Evolutionary conservation across 257 asterid species (phyloP).

Genomic region (Rhazya stricta): DNA sequence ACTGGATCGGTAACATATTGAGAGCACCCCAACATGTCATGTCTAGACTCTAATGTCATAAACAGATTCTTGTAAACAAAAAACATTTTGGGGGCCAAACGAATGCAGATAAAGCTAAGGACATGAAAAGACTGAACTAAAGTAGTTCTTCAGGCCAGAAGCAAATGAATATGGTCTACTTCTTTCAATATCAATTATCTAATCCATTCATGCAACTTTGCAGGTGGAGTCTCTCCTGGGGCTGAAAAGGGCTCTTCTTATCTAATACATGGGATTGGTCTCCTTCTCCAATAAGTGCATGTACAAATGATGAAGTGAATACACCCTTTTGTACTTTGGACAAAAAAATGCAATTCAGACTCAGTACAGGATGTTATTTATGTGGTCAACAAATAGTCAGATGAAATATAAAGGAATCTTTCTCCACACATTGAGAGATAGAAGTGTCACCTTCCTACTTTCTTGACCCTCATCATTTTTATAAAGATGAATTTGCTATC

Average conservation of each 20-base stretch:
- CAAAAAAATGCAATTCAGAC: no score
- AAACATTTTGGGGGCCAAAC: background rate
- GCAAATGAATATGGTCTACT: background rate
- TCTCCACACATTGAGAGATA: no score
- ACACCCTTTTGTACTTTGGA: no score
- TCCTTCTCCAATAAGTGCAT: no score
- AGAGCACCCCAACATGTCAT: background rate
- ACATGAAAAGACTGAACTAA: background rate
- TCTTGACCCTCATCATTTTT: no score
- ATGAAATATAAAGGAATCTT: no score
- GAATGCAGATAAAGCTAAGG: background rate
- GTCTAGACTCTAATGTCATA: background rate
- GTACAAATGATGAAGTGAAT: no score
- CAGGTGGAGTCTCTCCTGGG: background rate
- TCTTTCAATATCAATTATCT: background rate
- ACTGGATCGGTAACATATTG: background rate
- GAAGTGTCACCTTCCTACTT: no score
- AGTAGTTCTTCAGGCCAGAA: background rate
- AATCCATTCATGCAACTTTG: background rate
- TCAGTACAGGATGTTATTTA: no score
- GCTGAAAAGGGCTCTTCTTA: background rate
- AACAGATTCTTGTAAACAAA: background rate
- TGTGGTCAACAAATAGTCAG: no score
- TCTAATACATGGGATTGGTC: no score
- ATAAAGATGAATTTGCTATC: no score